These are phyloP conservation scores for Cryptococcus wingfieldii DNA, from an alignment of 1,284 basidiomycete species.

Conservation along the genomic window DNA sequence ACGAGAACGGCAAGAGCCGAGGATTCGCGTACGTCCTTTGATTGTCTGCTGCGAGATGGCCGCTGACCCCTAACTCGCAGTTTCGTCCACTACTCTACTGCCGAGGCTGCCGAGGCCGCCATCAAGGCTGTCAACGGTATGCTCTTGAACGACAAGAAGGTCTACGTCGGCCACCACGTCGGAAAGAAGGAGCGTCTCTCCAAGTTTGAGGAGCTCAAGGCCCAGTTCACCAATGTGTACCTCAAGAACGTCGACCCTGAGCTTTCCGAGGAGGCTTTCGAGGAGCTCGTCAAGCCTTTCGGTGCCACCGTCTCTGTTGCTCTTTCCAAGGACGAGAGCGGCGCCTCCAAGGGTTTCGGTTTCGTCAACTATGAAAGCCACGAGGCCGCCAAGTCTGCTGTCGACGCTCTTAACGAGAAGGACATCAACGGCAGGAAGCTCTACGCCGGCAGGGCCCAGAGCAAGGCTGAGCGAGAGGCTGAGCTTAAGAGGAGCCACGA, in stretches of 20 bases:
- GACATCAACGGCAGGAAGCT: slow-evolving; percentile 87
- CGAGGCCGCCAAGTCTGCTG: slow-evolving; percentile 85
- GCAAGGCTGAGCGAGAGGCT: slow-evolving; percentile 97
- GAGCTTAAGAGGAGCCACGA: slow-evolving; percentile 93
- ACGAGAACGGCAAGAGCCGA: slow-evolving; percentile 85
- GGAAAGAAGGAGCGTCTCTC: slow-evolving; percentile 97
- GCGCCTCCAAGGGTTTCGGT: slow-evolving; percentile 89
- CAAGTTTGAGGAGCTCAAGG: slow-evolving; percentile 95
- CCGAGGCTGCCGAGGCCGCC: slow-evolving; percentile 89
- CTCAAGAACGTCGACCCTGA: slow-evolving; percentile 92
- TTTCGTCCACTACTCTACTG: slow-evolving; percentile 98
- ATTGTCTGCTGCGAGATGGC: not conserved
- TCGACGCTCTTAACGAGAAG: slow-evolving; percentile 82
- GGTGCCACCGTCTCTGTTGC: slow-evolving; percentile 88
- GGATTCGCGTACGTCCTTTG: slow-evolving; percentile 63
- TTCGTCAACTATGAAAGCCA: slow-evolving; percentile 96
- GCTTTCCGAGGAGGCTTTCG: slow-evolving; percentile 81
- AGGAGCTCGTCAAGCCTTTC: slow-evolving; percentile 71
- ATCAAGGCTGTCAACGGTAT: slow-evolving; percentile 99
- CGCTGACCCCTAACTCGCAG: slow-evolving; percentile 38
- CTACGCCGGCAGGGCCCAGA: slow-evolving; percentile 95
- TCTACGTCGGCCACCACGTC: slow-evolving; percentile 96
- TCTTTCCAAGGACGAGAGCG: slow-evolving; percentile 74
- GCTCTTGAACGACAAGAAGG: slow-evolving; percentile 98
- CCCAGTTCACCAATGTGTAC: slow-evolving; percentile 97